Percentiles rank a stretch among this genome's conserved stretches.
phyloP scores from a whole-genome alignment of 1,284 basidiomycete genomes.

The Chondrostereum purpureum region DNA sequence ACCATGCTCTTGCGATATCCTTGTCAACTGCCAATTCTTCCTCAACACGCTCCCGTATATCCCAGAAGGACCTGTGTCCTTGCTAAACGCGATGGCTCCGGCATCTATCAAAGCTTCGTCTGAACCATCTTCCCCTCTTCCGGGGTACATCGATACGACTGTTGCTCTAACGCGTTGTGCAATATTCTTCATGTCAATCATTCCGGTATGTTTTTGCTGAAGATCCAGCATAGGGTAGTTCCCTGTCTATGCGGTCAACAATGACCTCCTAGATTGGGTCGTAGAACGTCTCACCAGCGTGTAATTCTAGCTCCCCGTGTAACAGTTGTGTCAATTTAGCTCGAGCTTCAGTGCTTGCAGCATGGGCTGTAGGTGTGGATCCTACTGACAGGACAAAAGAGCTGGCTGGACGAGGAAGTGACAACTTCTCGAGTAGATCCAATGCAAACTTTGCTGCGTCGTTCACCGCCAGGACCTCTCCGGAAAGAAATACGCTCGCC shows the following conservation, averaged over 20 bases:
- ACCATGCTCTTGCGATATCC: slow-evolving; percentile 81
- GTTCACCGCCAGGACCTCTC: slow-evolving; percentile 72
- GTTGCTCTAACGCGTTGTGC: slow-evolving; percentile 67
- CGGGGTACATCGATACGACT: slow-evolving; percentile 74
- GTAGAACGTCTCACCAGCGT: slow-evolving; percentile 52
- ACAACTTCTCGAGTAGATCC: slow-evolving; percentile 33
- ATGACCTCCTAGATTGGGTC: background rate
- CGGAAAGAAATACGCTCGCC: slow-evolving; percentile 59
- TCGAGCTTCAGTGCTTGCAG: slow-evolving; percentile 50
- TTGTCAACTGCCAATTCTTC: slow-evolving; percentile 63
- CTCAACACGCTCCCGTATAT: slow-evolving; percentile 70
- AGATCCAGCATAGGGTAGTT: slow-evolving; percentile 84
- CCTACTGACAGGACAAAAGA: slow-evolving; percentile 75
- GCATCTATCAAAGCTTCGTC: slow-evolving; percentile 78
- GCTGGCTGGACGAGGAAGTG: slow-evolving; percentile 25
- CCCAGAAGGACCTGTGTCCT: slow-evolving; percentile 70
- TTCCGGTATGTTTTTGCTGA: slow-evolving; percentile 72
- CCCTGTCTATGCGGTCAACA: slow-evolving; percentile 30
- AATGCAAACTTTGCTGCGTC: slow-evolving; percentile 56
- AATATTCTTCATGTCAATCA: slow-evolving; percentile 52
- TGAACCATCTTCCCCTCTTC: slow-evolving; percentile 47
- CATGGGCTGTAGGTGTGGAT: slow-evolving; percentile 82
- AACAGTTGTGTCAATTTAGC: slow-evolving; percentile 40
- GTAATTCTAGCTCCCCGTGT: slow-evolving; percentile 62
- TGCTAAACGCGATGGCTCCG: slow-evolving; percentile 80